Evolutionary conservation across 2,329 filamentous ascomycete genomes (phyloP).

Genomic region (Herpomyces periplanetae): DNA sequence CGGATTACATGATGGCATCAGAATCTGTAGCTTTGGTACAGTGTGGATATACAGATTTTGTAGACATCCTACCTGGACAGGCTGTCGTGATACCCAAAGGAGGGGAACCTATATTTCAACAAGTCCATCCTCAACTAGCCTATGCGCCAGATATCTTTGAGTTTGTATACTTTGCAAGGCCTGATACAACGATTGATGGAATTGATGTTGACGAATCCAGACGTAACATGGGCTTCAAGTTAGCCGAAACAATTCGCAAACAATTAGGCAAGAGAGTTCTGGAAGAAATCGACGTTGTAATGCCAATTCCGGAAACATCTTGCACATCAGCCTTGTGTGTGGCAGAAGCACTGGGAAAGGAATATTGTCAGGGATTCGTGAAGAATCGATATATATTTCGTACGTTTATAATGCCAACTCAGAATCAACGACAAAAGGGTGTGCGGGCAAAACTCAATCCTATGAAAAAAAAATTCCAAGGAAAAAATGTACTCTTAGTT

Average conservation of each 20-base stretch:
- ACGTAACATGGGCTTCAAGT: slow-evolving; percentile 46
- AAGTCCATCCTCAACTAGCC: slow-evolving; percentile 22
- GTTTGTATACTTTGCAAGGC: slow-evolving; percentile 51
- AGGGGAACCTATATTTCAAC: slow-evolving; percentile 25
- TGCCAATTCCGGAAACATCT: slow-evolving; percentile 22
- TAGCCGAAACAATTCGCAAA: slow-evolving; percentile 28
- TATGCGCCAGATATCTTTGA: slow-evolving; percentile 66
- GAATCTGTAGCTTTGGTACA: slow-evolving; percentile 51
- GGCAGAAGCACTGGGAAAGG: slow-evolving; percentile 31
- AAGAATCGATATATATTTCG: slow-evolving; percentile 68
- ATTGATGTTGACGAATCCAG: slow-evolving; percentile 52
- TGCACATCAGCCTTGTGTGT: slow-evolving; percentile 41
- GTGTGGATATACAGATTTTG: slow-evolving; percentile 33
- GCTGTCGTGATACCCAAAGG: slow-evolving; percentile 57
- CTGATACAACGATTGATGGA: slow-evolving; percentile 46
- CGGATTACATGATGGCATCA: slow-evolving; percentile 64
- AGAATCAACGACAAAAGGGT: slow-evolving; percentile 39
- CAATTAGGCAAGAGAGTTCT: slow-evolving; percentile 26
- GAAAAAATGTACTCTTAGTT: slow-evolving; percentile 38
- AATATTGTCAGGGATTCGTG: slow-evolving; percentile 42
- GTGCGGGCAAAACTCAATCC: slow-evolving; percentile 63
- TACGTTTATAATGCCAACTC: slow-evolving; percentile 55
- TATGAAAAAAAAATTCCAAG: slow-evolving; percentile 48
- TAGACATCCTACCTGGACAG: slow-evolving; percentile 28
- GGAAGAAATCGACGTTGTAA: slow-evolving; percentile 26